Base-by-base conservation (phyloP, 2,329 filamentous ascomycete species). In the Aspergillus aculeatinus region DNA sequence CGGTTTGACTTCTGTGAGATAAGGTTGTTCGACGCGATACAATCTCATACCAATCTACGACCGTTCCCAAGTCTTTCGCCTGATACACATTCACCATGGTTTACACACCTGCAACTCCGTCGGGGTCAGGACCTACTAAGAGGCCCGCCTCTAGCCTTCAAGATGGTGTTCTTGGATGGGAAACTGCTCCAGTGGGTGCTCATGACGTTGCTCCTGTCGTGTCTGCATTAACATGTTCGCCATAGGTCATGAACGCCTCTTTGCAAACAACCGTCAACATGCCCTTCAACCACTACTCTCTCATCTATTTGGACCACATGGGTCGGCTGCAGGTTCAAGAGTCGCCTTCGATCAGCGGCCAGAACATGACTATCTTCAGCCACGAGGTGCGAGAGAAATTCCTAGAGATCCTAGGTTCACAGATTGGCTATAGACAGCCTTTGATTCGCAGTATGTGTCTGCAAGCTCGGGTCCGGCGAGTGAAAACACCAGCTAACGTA, bases 261-360 rank as follows among this genome's bases (percentile, higher is more conserved):
- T 57, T 66, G 47, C 70, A 66, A 7, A 54, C 71, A 47, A 61
- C 69, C 2, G 60, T 67, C 59, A 69, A 67, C 51, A 56, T 74
- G 48, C 73, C 73, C 21, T 74, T 67, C 60, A 56, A 67, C 10
- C 72, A 76, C 54, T 76, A 74, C 55, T 73, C 74, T 44, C 60
- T 76, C 67, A 74, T 76, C 39, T 76, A 75, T 48, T 60, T 75
- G 3, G 74, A 76, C 57, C 67, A 68, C 55, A 68, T 68, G 55
- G 73, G 74, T 16, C 72, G 68, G 57, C 58, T 76, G 23, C 69
- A 70, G 57, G 68, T 74, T 6, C 62, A 70, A 1, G 73, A 74
- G 60, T 76, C 74, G 9, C 44, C 68, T 4, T 74, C 73, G 2
- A 72, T 76, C 16, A 66, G 68, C 48, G 68, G 72, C 14, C 69